phyloP scores from a whole-genome alignment of 2,329 filamentous ascomycete species.

The Diplocarpon rosae region DNA sequence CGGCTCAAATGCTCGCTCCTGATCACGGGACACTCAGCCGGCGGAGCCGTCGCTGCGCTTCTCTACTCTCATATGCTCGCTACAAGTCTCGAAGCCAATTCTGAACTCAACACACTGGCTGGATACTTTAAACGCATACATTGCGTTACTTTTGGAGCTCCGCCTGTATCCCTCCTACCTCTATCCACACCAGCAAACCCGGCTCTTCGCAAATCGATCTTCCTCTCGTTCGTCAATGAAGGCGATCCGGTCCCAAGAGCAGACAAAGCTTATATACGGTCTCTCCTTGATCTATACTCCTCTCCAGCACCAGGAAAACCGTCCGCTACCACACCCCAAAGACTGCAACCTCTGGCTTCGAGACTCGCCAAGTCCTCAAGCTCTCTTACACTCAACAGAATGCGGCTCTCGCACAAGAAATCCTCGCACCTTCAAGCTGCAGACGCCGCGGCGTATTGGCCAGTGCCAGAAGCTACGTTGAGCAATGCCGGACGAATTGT shows the following conservation, averaged over 20 bases:
- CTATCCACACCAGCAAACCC: slow-evolving; percentile 45
- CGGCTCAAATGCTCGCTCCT: slow-evolving; percentile 59
- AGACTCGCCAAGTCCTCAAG: slow-evolving; percentile 17
- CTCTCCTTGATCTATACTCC: slow-evolving; percentile 59
- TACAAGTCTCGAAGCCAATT: slow-evolving; percentile 40
- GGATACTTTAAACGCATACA: slow-evolving; percentile 68
- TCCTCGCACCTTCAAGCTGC: slow-evolving; percentile 14
- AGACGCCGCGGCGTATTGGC: slow-evolving; percentile 41
- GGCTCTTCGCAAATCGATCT: slow-evolving; percentile 53
- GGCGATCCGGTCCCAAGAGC: slow-evolving; percentile 72
- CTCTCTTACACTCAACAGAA: slow-evolving; percentile 14
- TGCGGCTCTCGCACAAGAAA: slow-evolving; percentile 14
- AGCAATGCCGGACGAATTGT: slow-evolving; percentile 62
- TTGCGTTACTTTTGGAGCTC: slow-evolving; percentile 78
- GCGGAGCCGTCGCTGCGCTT: slow-evolving; percentile 70
- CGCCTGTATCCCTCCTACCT: slow-evolving; percentile 63
- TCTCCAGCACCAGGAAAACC: slow-evolving; percentile 33
- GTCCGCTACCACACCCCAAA: slow-evolving; percentile 9
- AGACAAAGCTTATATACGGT: slow-evolving; percentile 65
- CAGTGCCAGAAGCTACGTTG: slow-evolving; percentile 52
- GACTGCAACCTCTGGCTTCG: slow-evolving; percentile 11
- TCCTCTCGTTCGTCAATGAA: slow-evolving; percentile 74
- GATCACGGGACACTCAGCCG: slow-evolving; percentile 79
- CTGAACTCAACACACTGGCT: slow-evolving; percentile 59
- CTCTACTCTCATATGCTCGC: slow-evolving; percentile 75